These are phyloP conservation scores for Potentilla sterilis DNA, from an alignment of 306 rosid species.

Conservation along the genomic window DNA sequence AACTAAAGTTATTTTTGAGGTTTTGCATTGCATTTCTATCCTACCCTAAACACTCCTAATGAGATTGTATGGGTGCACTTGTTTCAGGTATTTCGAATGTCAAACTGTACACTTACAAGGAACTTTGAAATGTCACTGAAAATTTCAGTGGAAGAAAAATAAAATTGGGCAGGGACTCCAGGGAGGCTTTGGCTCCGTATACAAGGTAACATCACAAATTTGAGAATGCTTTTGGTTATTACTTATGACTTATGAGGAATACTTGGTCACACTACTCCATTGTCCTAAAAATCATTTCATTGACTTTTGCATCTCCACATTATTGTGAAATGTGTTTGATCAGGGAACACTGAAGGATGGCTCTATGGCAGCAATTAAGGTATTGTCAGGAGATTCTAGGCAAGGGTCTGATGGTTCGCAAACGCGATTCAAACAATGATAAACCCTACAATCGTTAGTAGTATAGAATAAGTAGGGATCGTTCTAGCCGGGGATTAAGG, in stretches of 20 bases:
- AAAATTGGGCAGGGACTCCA: constrained; percentile 77
- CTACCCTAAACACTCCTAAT: constrained; percentile 7
- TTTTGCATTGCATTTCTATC: background rate
- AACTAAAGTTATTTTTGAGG: background rate
- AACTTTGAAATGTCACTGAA: constrained; percentile 54
- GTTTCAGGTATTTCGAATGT: constrained; percentile 55
- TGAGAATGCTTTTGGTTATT: constrained; percentile 4
- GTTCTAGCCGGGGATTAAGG: too few species aligned
- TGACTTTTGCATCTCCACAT: constrained; percentile 9
- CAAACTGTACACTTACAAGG: constrained; percentile 51
- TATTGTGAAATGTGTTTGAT: constrained; percentile 14
- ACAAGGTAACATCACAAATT: constrained; percentile 54
- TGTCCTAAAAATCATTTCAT: constrained; percentile 9
- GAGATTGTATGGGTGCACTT: constrained; percentile 29
- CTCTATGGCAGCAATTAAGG: constrained; percentile 62
- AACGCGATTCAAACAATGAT: too few species aligned
- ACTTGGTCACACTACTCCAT: constrained; percentile 11
- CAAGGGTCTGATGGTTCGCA: too few species aligned
- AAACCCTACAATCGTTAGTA: too few species aligned
- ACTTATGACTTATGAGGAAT: background rate
- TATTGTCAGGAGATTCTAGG: constrained; percentile 60
- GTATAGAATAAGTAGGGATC: too few species aligned
- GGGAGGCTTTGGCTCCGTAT: constrained; percentile 90
- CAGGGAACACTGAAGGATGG: constrained; percentile 67
- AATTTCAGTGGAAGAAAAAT: constrained; percentile 48